Evolutionary conservation across 805 yeast species (phyloP), one percentile per base, ranked within the genome.

Genomic region (Huiozyma naganishii): DNA sequence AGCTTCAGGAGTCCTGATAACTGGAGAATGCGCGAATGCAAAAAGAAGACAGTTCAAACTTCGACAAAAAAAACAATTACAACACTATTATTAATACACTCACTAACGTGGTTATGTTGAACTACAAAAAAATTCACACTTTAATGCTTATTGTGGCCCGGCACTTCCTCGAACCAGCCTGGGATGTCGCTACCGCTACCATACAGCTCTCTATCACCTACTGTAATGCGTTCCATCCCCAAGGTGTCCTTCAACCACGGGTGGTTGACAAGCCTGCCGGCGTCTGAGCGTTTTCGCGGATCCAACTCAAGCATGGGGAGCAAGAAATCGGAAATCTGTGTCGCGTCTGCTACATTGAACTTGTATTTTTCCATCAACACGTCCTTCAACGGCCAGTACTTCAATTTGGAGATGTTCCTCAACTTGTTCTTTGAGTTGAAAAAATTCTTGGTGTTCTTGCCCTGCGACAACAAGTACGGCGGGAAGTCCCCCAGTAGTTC

Each of bases 201-300:
- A 29, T 87, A 86, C 6, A 80, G 73, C 29, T 80, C 80, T 52
- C 96, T 71, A 55, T 85, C 96, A 4, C 48, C 38, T 5, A 83
- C 66, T 4, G 64, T 67, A 10, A 83, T 76, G 52, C 79, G 71
- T 45, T 83, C 92, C 59, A 83, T 70, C 0, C 94, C 94, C 32
- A 76, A 62, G 0, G 90, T 87, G 57, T 85, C 95, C 6, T 62
- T 60, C 28, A 77, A 57, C 96, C 96, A 88, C 9, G 82, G 79
- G 60, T 88, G 95, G 55, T 86, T 83, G 2, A 85, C 77, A 79
- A 88, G 74, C 3, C 96, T 96, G 13, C 97, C 98, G 1, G 97
- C 97, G 66, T 92, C 98, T 10, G 90, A 90, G 51, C 99, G 72
- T 43, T 66, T 62, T 46, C 75, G 80, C 1, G 98, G 97, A 59